Evolutionary conservation across 139 green algal species (phyloP).

Genomic region (Chlamydomonas applanata): DNA sequence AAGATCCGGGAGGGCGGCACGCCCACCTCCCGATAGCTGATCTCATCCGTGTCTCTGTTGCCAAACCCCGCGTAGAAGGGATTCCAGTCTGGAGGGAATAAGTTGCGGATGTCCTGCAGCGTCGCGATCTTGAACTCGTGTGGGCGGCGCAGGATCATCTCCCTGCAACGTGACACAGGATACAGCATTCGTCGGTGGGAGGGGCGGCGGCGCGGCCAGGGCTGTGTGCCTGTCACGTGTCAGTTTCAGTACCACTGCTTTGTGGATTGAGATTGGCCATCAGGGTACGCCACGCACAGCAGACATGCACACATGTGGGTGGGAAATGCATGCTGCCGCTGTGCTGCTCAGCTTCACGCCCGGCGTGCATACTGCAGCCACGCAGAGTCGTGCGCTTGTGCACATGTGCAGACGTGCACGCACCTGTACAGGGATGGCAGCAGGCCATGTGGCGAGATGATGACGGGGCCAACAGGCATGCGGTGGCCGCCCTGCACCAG

Average conservation of each 20-base stretch:
- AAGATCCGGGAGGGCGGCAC: slow-evolving; percentile 79
- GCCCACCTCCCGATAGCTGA: slow-evolving; percentile 79
- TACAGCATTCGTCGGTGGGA: not conserved
- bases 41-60: slow-evolving; percentile 91
- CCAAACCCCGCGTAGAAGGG: slow-evolving; percentile 94
- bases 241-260: too few relatives aligned
- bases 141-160: slow-evolving; percentile 82
- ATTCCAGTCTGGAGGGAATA: slow-evolving; percentile 87
- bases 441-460: slow-evolving; percentile 93
- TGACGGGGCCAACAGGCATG: slow-evolving; percentile 84
- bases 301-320: not conserved
- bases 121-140: slow-evolving; percentile 96
- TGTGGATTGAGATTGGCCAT: too few relatives aligned
- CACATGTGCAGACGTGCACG: not conserved
- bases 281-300: too few relatives aligned
- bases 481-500: slow-evolving; percentile 77
- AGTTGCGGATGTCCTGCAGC: slow-evolving; percentile 76
- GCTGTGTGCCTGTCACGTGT: too few relatives aligned
- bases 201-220: too few relatives aligned
- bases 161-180: slow-evolving; percentile 34
- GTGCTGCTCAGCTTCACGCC: not conserved
- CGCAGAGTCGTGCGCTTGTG: not conserved
- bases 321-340: too few relatives aligned
- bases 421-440: slow-evolving; percentile 87
- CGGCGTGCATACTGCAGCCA: not conserved